phyloP scores from a whole-genome alignment of 2,329 filamentous ascomycete species.

The Stagonosporopsis cucurbitacearum region DNA sequence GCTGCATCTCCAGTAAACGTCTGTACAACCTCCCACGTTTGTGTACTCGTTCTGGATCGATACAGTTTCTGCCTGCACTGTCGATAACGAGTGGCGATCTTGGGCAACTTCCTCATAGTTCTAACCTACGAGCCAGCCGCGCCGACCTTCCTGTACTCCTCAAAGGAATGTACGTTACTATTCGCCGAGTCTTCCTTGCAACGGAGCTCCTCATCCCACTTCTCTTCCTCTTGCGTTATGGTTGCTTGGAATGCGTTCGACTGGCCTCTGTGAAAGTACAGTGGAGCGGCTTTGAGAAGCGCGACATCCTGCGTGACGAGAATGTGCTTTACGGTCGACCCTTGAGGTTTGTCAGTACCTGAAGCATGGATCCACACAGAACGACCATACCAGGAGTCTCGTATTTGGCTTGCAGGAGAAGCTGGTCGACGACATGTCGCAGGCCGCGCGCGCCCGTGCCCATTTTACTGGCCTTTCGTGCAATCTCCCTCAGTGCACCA shows the following conservation, averaged over 20 bases:
- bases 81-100: not conserved
- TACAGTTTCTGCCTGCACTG: not conserved
- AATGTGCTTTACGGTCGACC: conserved; percentile 54
- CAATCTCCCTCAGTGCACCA: conserved; percentile 80
- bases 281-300: conserved; percentile 48
- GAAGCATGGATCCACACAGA: not conserved
- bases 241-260: conserved; percentile 49
- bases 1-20: not conserved
- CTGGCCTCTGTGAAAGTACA: conserved; percentile 55
- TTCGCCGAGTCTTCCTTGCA: conserved; percentile 33
- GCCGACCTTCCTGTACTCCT: conserved; percentile 55
- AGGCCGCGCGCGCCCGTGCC: conserved; percentile 70
- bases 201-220: conserved; percentile 52
- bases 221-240: conserved; percentile 54
- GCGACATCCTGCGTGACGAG: conserved; percentile 56
- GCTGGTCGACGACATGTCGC: conserved; percentile 56
- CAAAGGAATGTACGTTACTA: conserved; percentile 48
- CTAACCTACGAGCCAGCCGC: conserved; percentile 32
- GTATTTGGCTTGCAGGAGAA: conserved; percentile 56
- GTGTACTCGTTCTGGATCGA: not conserved
- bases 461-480: conserved; percentile 70
- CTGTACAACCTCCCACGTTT: not conserved
- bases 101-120: not conserved
- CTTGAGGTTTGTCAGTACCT: conserved; percentile 31
- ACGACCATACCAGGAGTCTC: conserved; percentile 51